Conservation (phyloP, 2,329 filamentous ascomycete species). For the Aspergillus alliaceus region DNA sequence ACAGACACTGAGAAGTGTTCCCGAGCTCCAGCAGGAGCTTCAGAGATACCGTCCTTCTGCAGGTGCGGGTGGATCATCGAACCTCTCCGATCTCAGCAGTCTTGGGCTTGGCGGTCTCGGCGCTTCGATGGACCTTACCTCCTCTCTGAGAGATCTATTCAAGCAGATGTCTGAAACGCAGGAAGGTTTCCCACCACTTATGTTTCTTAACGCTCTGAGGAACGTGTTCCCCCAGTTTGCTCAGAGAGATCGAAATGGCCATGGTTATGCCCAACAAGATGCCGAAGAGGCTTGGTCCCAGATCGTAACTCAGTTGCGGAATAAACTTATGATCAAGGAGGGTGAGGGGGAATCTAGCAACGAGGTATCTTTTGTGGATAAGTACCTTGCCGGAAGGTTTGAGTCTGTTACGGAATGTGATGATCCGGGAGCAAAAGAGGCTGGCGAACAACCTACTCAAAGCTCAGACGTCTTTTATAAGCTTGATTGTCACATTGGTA, state of each 20-base stretch:
- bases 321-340: slow-evolving; percentile 70
- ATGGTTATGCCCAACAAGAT: slow-evolving; percentile 94
- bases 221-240: slow-evolving; percentile 87
- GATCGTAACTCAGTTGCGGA: slow-evolving; percentile 78
- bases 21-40: slow-evolving; percentile 83
- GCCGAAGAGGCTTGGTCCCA: slow-evolving; percentile 98
- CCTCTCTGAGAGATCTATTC: slow-evolving; percentile 78
- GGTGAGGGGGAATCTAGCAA: slow-evolving; percentile 42
- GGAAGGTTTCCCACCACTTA: slow-evolving; percentile 77
- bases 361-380: slow-evolving; percentile 76
- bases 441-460: slow-evolving; percentile 67
- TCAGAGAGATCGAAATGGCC: slow-evolving; percentile 77
- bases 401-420: slow-evolving; percentile 79
- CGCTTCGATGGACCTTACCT: slow-evolving; percentile 68
- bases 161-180: slow-evolving; percentile 88
- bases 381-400: slow-evolving; percentile 83
- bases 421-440: slow-evolving; percentile 72
- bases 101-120: slow-evolving; percentile 60
- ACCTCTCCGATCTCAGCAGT: slow-evolving; percentile 49
- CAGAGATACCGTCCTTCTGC: slow-evolving; percentile 56
- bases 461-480: slow-evolving; percentile 80
- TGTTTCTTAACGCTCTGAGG: slow-evolving; percentile 79
- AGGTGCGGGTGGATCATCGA: slow-evolving; percentile 26
- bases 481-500: slow-evolving; percentile 92
- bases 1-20: slow-evolving; percentile 85